Conservation (phyloP, 78 protist genomes). For the Monosiga brevicollis region DNA sequence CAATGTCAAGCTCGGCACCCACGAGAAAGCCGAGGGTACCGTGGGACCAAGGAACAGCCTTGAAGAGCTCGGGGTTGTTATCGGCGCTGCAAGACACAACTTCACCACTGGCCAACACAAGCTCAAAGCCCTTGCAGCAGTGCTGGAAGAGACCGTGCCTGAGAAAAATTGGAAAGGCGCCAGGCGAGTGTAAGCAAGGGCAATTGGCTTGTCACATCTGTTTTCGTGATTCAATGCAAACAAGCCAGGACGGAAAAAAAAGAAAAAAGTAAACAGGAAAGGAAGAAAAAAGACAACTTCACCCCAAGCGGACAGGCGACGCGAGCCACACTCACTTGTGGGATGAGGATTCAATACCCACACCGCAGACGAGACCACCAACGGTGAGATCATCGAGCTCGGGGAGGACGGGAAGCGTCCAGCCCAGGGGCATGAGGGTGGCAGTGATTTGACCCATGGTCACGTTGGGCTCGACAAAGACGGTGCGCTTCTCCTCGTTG, state of each 20-base stretch:
- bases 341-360: constrained; percentile 17
- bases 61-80: constrained; percentile 28
- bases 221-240: too few species aligned
- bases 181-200: too few species aligned
- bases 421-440: neutral
- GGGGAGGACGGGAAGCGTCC: constrained; percentile 7
- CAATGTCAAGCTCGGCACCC: constrained; percentile 9
- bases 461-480: constrained; percentile 14
- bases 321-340: too few species aligned
- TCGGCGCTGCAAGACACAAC: neutral
- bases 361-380: constrained; percentile 28
- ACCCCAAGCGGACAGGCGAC: too few species aligned
- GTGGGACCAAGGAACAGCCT: constrained; percentile 29
- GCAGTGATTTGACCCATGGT: constrained; percentile 26
- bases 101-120: constrained; percentile 19
- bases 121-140: neutral
- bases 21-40: constrained; percentile 32
- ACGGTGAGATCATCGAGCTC: constrained; percentile 32
- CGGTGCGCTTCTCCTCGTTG: neutral
- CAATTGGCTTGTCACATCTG: too few species aligned
- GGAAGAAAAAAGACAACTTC: too few species aligned
- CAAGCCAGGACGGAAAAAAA: too few species aligned
- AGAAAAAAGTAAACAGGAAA: too few species aligned
- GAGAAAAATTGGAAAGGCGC: too few species aligned
- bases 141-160: constrained; percentile 27